Base-by-base conservation (phyloP, 352 stramenopile genomes). In the Peronospora destructor region DNA sequence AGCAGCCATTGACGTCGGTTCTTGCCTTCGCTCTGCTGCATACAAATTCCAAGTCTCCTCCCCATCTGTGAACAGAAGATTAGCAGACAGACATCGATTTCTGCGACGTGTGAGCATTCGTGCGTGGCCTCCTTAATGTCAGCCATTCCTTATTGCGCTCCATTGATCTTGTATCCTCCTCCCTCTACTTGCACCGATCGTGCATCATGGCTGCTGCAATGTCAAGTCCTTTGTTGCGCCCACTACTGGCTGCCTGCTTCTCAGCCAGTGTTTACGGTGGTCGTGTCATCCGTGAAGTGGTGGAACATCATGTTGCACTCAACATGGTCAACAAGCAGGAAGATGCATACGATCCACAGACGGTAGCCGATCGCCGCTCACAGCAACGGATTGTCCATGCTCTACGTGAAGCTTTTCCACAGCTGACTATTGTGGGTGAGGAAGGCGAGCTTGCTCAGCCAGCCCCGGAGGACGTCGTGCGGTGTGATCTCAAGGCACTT, bases 321-420 rank as follows among this genome's bases (percentile, higher is more conserved):
- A 67, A 67, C 14, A 61, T 86, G 45, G 73, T 90, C 59, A 90
- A 85, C 70, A 90, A 90, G 56, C 68, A 76, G 35, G 78, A 80
- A 44, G 70, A 68, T 46, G 66, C 69, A 38, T 90, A 84, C 61
- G 79, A 90, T 50, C 79, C 79, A 46, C 79, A 90, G 65, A 90
- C 79, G 6, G 57, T 87, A 23, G 79, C 79, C 2, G 79, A 90
- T 48, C 76, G 76, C 9, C 79, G 79, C 45, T 75, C 75, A 21
- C 79, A 90, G 59, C 76, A 87, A 64, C 73, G 79, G 13, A 85
- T 87, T 43, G 51, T 86, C 23, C 45, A 77, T 38, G 71, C 79
- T 9, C 58, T 90, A 43, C 76, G 73, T 16, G 49, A 71, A 14
- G 59, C 79, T 17, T 85, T 75, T 50, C 73, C 76, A 14, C 50